These are phyloP conservation scores for Gastrodia elata DNA, from an alignment of 106 monocot genomes.

Conservation along the genomic window DNA sequence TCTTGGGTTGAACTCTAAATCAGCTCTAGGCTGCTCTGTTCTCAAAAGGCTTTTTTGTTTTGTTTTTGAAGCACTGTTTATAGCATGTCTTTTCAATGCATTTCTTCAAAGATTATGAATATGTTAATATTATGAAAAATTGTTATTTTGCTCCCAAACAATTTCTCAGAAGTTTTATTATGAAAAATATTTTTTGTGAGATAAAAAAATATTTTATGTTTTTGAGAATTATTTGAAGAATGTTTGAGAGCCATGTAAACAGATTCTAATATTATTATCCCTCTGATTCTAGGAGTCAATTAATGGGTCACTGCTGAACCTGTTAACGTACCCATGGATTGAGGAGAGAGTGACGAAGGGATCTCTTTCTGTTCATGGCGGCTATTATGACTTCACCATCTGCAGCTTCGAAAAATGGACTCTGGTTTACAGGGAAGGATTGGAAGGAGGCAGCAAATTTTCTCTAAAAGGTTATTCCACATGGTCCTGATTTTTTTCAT, in stretches of 20 bases:
- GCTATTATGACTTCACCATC: conserved; percentile 83
- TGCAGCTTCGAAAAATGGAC: conserved; percentile 97
- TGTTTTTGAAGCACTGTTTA: too few relatives aligned
- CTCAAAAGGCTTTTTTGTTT: too few relatives aligned
- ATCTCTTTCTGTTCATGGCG: conserved; percentile 68
- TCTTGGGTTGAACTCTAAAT: too few relatives aligned
- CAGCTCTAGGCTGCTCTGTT: too few relatives aligned
- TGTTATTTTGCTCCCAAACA: too few relatives aligned
- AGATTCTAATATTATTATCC: neutral
- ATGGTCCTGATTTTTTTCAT: conserved; percentile 57
- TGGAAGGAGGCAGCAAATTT: conserved; percentile 60
- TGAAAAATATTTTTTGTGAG: too few relatives aligned
- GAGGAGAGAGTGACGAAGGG: conserved; percentile 65
- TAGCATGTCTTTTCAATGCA: too few relatives aligned
- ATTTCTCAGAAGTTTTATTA: too few relatives aligned
- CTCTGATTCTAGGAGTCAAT: conserved; percentile 64
- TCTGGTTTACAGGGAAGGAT: conserved; percentile 41
- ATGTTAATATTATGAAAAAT: too few relatives aligned
- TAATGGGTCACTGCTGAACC: conserved; percentile 77
- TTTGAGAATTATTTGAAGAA: too few relatives aligned
- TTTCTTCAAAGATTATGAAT: too few relatives aligned
- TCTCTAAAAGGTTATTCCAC: conserved; percentile 41
- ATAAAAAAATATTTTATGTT: too few relatives aligned
- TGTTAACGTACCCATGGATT: conserved; percentile 94
- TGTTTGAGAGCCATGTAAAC: neutral